These are phyloP conservation scores for Blattamonas nauphoetae DNA, from an alignment of 78 protist species.

Conservation along the genomic window DNA sequence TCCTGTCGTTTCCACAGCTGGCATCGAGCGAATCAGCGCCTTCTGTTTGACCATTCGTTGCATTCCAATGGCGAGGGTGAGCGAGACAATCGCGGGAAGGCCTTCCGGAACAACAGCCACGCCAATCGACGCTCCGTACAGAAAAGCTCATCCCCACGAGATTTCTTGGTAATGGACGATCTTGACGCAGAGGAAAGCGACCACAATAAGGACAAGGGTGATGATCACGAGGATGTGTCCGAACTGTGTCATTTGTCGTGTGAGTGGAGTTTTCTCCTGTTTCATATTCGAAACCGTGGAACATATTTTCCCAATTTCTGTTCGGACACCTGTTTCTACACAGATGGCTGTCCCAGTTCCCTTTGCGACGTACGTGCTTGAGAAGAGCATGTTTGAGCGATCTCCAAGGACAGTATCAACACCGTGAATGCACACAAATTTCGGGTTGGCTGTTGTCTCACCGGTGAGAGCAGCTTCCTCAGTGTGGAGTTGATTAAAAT, in stretches of 20 bases:
- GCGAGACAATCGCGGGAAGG: conserved; percentile 76
- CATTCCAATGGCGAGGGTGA: conserved; percentile 68
- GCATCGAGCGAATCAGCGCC: conserved; percentile 64
- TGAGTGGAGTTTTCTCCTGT: conserved; percentile 3
- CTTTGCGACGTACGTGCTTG: neutral
- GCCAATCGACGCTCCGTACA: neutral
- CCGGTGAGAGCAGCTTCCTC: conserved; percentile 26
- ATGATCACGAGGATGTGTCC: neutral
- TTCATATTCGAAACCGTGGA: neutral
- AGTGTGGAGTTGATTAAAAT: neutral
- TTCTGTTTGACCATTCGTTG: conserved; percentile 58
- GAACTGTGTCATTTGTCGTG: neutral
- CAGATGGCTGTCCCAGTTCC: neutral
- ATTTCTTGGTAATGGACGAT: neutral
- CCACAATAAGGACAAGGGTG: neutral
- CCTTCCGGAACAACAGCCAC: conserved; percentile 63
- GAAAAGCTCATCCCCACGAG: neutral
- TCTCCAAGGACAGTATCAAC: neutral
- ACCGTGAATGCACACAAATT: neutral
- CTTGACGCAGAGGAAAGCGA: neutral
- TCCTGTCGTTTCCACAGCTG: conserved; percentile 92
- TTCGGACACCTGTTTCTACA: neutral
- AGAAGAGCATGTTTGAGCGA: conserved; percentile 9
- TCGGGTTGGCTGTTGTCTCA: neutral
- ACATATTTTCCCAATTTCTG: conserved; percentile 1